Percentiles rank a stretch among this genome's conserved stretches.
Evolutionary conservation across 352 stramenopile species (phyloP).

Genomic region (Pythium phragmiticola): DNA sequence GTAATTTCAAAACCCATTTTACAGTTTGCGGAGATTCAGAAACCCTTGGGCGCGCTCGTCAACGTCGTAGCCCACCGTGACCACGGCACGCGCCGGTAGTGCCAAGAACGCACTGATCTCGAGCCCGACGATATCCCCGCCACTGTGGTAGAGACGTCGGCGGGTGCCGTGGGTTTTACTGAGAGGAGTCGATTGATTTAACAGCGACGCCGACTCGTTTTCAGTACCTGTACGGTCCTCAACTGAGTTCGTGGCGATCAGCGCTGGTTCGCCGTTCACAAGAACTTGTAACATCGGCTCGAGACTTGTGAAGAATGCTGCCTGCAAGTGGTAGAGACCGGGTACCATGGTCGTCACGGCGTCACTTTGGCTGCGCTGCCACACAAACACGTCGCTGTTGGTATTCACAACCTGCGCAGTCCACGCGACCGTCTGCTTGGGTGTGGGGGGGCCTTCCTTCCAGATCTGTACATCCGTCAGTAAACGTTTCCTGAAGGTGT

Average conservation of each 20-base stretch:
- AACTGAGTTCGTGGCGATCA: constrained; percentile 20
- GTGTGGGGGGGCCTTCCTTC: constrained; percentile 54
- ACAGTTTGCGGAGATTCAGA: constrained; percentile 73
- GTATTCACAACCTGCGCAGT: constrained; percentile 70
- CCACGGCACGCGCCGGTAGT: constrained; percentile 41
- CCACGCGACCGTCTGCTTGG: constrained; percentile 62
- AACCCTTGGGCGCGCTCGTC: constrained; percentile 71
- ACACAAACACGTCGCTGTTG: constrained; percentile 64
- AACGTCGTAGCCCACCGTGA: constrained; percentile 63
- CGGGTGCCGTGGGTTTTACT: background rate
- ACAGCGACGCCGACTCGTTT: background rate
- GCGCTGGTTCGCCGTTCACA: constrained; percentile 59
- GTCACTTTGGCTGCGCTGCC: constrained; percentile 46
- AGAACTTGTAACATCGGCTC: constrained; percentile 51
- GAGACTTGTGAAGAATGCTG: constrained; percentile 67
- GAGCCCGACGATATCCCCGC: constrained; percentile 55
- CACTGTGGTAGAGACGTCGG: constrained; percentile 50
- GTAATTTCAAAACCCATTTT: background rate
- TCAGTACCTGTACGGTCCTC: background rate
- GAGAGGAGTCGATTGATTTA: background rate
- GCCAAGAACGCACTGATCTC: constrained; percentile 56
- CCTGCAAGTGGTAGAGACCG: constrained; percentile 69
- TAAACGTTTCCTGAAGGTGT: too few species aligned
- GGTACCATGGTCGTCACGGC: constrained; percentile 49
- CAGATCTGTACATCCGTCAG: constrained; percentile 46